Percentiles rank a stretch among this genome's conserved stretches.
phyloP scores from a whole-genome alignment of 129 eudicot genomes.

The Escallonia herrerae region DNA sequence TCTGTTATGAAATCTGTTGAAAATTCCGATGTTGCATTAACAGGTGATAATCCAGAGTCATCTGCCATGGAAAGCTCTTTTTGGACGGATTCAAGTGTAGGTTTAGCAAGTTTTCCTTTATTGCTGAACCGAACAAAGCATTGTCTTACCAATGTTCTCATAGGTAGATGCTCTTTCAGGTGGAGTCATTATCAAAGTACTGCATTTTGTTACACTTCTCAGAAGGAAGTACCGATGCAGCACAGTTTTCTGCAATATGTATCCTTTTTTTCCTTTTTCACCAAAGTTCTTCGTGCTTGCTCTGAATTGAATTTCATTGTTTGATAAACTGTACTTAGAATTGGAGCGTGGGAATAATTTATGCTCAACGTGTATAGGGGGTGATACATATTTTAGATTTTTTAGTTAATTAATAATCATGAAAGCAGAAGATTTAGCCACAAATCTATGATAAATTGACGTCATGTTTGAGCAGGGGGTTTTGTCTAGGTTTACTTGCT shows the following conservation, averaged over 20 bases:
- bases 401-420: too few relatives aligned
- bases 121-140: background rate
- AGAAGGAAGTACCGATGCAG: constrained; percentile 72
- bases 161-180: constrained; percentile 40
- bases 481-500: too few relatives aligned
- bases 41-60: constrained; percentile 66
- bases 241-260: constrained; percentile 79
- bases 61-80: constrained; percentile 49
- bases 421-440: too few relatives aligned
- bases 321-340: background rate
- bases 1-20: background rate
- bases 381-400: too few relatives aligned
- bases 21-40: background rate
- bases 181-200: constrained; percentile 63
- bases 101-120: constrained; percentile 4
- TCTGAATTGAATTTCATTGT: background rate
- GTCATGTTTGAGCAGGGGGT: too few relatives aligned
- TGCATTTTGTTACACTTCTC: constrained; percentile 67
- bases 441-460: too few relatives aligned
- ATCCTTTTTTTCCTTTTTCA: constrained; percentile 33
- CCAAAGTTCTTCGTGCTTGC: too few relatives aligned
- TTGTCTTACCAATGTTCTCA: constrained; percentile 11
- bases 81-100: constrained; percentile 54
- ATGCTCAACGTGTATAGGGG: too few relatives aligned
- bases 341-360: too few relatives aligned